Percentiles rank a stretch among this genome's conserved stretches.
Conservation (phyloP, 2,329 filamentous ascomycete species). For the Waltergamsia citrina region DNA sequence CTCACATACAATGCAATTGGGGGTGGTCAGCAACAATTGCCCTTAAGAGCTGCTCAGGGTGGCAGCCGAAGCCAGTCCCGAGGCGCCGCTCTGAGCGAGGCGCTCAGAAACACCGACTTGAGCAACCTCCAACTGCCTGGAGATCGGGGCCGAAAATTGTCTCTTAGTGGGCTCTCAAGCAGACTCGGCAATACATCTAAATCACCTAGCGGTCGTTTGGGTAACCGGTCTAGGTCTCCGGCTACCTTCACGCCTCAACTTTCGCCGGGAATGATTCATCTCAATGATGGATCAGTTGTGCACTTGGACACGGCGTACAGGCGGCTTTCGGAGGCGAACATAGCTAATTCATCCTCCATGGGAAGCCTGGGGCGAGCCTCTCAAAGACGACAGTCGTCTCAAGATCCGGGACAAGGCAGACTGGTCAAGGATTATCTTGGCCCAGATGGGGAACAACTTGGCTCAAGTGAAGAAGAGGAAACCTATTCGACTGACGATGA, state of each 20-base stretch:
- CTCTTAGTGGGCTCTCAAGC: slow-evolving; percentile 15
- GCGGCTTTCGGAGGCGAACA: slow-evolving; percentile 60
- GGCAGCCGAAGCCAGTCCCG: slow-evolving; percentile 22
- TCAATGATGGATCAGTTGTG: slow-evolving; percentile 52
- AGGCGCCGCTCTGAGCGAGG: slow-evolving; percentile 35
- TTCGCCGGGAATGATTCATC: slow-evolving; percentile 30
- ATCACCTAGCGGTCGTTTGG: slow-evolving; percentile 41
- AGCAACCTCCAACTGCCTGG: slow-evolving; percentile 38
- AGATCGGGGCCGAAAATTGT: slow-evolving; percentile 31
- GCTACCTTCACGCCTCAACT: slow-evolving; percentile 15
- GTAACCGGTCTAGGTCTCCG: slow-evolving; percentile 26
- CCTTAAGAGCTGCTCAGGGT: slow-evolving; percentile 42
- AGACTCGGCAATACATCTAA: slow-evolving; percentile 34
- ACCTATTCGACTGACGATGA: slow-evolving; percentile 56
- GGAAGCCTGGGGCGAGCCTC: slow-evolving; percentile 58
- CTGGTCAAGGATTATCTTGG: slow-evolving; percentile 59
- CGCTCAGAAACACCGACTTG: slow-evolving; percentile 42
- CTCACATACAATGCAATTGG: slow-evolving; percentile 33
- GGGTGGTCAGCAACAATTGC: slow-evolving; percentile 22
- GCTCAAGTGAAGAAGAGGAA: slow-evolving; percentile 66
- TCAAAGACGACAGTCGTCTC: slow-evolving; percentile 42
- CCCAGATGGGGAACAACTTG: slow-evolving; percentile 57
- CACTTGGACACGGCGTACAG: slow-evolving; percentile 64
- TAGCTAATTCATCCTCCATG: slow-evolving; percentile 53
- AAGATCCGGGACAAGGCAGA: slow-evolving; percentile 37